A percentile compares a stretch with the other conserved stretches of the same genome.
phyloP scores from a whole-genome alignment of 345 rosid species.

The Chamaenerion angustifolium region DNA sequence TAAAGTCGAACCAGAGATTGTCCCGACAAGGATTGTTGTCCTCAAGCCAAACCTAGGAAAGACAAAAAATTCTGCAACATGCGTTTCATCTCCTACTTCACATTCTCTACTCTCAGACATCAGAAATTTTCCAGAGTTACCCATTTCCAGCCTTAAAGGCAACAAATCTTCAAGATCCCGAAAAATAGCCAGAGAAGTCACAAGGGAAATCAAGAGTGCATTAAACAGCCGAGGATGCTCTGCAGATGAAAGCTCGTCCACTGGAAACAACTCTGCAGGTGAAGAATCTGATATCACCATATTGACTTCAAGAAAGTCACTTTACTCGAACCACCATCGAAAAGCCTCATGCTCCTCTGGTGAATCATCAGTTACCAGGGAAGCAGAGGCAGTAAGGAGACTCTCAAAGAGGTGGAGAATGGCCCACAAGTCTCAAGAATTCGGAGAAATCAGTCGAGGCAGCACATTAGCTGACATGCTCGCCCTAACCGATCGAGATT shows the following conservation, averaged over 20 bases:
- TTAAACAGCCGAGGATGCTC: too few species aligned
- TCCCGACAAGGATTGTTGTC: constrained; percentile 78
- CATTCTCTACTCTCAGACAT: constrained; percentile 29
- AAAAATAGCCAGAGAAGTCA: constrained; percentile 51
- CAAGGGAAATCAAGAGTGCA: constrained; percentile 44
- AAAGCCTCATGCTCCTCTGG: constrained; percentile 28
- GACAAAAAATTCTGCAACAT: constrained; percentile 28
- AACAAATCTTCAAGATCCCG: constrained; percentile 44
- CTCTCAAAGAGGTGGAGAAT: constrained; percentile 93
- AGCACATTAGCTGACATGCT: constrained; percentile 94
- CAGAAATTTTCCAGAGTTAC: constrained; percentile 18
- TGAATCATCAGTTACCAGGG: constrained; percentile 67
- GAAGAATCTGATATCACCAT: constrained; percentile 36
- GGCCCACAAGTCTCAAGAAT: constrained; percentile 50
- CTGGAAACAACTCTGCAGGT: constrained; percentile 51
- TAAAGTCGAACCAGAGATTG: constrained; percentile 19
- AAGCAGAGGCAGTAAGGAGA: constrained; percentile 89
- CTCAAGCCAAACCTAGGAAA: constrained; percentile 74
- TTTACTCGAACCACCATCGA: constrained; percentile 25
- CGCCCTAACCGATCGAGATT: constrained; percentile 47
- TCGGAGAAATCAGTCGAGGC: constrained; percentile 36
- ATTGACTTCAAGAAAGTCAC: constrained; percentile 27
- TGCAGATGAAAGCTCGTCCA: constrained; percentile 70
- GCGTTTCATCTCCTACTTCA: constrained; percentile 36
- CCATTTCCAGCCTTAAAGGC: constrained; percentile 23